Evolutionary conservation across 352 stramenopile species (phyloP).

Genomic region (Phytophthora kernoviae): DNA sequence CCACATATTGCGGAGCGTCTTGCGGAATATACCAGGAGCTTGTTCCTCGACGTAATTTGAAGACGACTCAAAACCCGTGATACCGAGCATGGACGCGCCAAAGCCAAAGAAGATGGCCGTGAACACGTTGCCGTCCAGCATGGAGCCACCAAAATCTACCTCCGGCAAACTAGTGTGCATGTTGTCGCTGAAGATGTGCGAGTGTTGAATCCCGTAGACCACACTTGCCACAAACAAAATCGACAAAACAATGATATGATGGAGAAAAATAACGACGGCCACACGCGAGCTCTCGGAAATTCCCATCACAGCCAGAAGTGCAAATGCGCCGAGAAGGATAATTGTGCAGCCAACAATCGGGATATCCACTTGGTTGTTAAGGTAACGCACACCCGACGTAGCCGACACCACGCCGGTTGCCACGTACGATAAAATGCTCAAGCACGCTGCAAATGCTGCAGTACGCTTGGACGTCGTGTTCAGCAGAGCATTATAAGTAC

Average conservation of each 20-base stretch:
- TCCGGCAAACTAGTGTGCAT: conserved; percentile 55
- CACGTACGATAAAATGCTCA: conserved; percentile 89
- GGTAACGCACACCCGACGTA: conserved; percentile 73
- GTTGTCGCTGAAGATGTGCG: conserved; percentile 65
- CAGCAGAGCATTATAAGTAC: conserved; percentile 90
- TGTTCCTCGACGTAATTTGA: conserved; percentile 91
- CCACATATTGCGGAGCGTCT: conserved; percentile 49
- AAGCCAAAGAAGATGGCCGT: conserved; percentile 78
- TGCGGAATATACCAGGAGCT: conserved; percentile 69
- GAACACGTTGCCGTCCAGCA: conserved; percentile 38
- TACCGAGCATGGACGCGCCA: conserved; percentile 80
- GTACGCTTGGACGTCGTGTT: conserved; percentile 90
- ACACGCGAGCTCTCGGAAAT: conserved; percentile 84
- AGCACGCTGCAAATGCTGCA: conserved; percentile 77
- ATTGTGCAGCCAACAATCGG: conserved; percentile 42
- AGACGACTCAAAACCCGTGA: conserved; percentile 90
- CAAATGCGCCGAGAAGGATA: conserved; percentile 75
- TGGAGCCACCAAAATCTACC: conserved; percentile 55
- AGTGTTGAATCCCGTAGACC: conserved; percentile 61
- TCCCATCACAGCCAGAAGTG: conserved; percentile 68
- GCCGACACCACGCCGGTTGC: conserved; percentile 75
- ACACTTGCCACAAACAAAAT: conserved; percentile 55
- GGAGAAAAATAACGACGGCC: conserved; percentile 77
- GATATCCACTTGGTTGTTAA: conserved; percentile 68
- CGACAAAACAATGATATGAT: conserved; percentile 73